Evolutionary conservation across 441 rosid genomes (phyloP), one percentile per base, ranked within the genome.

Genomic region (Adansonia grandidieri): DNA sequence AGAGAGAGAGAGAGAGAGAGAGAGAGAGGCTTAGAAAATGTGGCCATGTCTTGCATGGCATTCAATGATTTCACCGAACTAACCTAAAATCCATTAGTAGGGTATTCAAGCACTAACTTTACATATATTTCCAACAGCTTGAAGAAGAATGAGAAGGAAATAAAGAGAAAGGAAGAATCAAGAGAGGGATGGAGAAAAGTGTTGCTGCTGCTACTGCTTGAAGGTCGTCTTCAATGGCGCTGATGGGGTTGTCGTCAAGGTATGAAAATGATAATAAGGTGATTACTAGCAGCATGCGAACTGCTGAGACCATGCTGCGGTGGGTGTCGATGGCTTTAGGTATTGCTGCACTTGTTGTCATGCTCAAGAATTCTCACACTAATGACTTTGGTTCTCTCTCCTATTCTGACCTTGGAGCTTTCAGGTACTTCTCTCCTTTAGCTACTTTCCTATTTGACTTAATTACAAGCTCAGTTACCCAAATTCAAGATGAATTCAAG

Each of bases 381-480:
- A 92, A 79, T 78, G 97, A 93, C 68, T 92, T 69, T 24, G 99
- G 96, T 77, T 87, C 95, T 2, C 77, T 95, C 74, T 89, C 97
- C 56, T 93, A 96, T 87, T 90, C 93, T n/a, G 88, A 91, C 79
- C 97, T 96, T 66, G 85, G 88, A 5, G 94, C 98, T 72, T 93
- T 96, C 89, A 91, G 89, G 98, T 28, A 28, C 2, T 28, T 28
- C 32, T 28, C 32, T 1, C 32, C 32, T 28, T 28, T 28, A 28
- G 32, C 32, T 28, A 28, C 32, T 28, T 28, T 28, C 32, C 32
- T 28, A 28, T 28, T 28, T 28, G 32, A 28, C 32, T 28, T 2
- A 28, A 28, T 28, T 28, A 28, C 32, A 28, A 28, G 32, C 32
- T 2, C 2, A 28, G 32, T 28, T 28, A 28, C 32, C 1, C 2